Evolutionary conservation across 179 eudicot genomes (phyloP).

Genomic region (Gypsophila paniculata): DNA sequence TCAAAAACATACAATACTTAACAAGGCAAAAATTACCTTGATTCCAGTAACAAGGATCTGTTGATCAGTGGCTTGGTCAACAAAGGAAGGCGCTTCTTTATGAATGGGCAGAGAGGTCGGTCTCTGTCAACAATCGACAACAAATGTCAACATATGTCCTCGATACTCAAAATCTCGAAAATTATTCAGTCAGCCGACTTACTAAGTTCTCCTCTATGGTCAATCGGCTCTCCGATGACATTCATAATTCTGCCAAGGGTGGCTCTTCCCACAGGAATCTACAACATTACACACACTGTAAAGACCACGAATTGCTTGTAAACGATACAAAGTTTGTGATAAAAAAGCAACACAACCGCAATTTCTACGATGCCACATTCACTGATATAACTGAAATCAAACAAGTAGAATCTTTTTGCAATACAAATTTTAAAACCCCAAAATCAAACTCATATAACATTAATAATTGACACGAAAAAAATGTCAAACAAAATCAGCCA

Average conservation of each 20-base stretch:
- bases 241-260: constrained; percentile 99
- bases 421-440: background rate
- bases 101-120: constrained; percentile 91
- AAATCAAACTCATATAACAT: background rate
- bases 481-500: too few relatives aligned
- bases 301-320: background rate
- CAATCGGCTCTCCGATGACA: constrained; percentile 99
- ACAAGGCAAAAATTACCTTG: constrained; percentile 44
- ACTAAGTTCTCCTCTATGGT: constrained; percentile 81
- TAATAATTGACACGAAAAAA: too few relatives aligned
- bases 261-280: constrained; percentile 98
- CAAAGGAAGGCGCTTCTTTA: constrained; percentile 96
- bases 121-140: constrained; percentile 38
- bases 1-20: too few relatives aligned
- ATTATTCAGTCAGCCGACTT: constrained; percentile 30
- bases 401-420: background rate
- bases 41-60: constrained; percentile 96
- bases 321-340: background rate
- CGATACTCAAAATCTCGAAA: background rate
- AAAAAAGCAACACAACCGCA: background rate
- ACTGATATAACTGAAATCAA: background rate
- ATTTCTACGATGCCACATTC: background rate
- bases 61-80: constrained; percentile 96
- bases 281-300: background rate
- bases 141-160: constrained; percentile 14